Evolutionary conservation across 495 filamentous ascomycete genomes (phyloP), one percentile per base, ranked within the genome.

Genomic region (Penicillium canariense): DNA sequence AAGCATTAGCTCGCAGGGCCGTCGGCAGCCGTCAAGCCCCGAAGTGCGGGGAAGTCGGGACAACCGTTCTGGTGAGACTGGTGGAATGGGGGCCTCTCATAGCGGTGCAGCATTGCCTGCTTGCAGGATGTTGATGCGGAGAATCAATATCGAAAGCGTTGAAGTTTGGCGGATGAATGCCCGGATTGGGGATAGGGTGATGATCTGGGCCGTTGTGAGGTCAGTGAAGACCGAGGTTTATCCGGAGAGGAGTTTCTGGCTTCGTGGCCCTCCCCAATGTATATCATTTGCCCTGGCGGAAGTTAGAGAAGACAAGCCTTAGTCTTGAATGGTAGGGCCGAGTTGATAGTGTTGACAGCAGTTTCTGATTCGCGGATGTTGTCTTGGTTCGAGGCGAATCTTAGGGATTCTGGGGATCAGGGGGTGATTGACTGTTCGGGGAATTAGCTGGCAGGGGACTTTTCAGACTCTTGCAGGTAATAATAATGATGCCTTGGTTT

Each of bases 141-240:
- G 50, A 45, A 45, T 10, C 27, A 4, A 45, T 45, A 12, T 44
- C 28, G 20, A 26, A 53, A 27, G 17, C 27, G 22, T 17, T 54
- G 1, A 27, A 35, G 17, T 2, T 25, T 34, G 3, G 38, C 53
- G 53, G 53, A 45, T 44, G 36, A 35, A 38, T 56, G 46, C 25
- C 53, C 31, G 25, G 23, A 56, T 50, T 18, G 30, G 53, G 36
- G 35, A 26, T 35, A n/a, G 43, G 7, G 25, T 12, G 30, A 12
- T 46, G 7, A 30, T 30, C 2, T 25, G 7, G 14, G 25, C 20
- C 25, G 44, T 25, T 17, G 22, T 50, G 36, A 25, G n/a, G 36
- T 39, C 30, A 23, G 31, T 39, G n/a, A 23, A 34, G 22, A 27
- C 53, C 53, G 53, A 56, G 47, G 46, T 45, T 56, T 56, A 56